These are phyloP conservation scores for Penicillium freii DNA, from an alignment of 2,329 filamentous ascomycete genomes.

Conservation along the genomic window DNA sequence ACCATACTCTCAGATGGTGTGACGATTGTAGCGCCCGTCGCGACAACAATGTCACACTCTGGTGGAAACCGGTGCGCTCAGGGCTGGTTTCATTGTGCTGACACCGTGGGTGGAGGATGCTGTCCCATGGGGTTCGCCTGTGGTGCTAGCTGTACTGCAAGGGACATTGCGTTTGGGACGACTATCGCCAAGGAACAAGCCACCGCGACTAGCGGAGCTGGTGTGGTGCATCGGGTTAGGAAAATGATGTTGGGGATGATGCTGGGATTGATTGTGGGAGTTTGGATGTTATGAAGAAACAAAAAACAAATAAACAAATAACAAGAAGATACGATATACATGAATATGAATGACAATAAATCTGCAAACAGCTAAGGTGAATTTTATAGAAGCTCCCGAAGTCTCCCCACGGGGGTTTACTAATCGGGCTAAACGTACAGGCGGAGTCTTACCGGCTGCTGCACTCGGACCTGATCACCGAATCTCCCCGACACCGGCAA, in stretches of 20 bases:
- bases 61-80: slow-evolving; percentile 58
- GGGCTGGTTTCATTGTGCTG: slow-evolving; percentile 75
- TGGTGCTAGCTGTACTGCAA: slow-evolving; percentile 69
- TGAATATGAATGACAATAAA: not conserved
- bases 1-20: slow-evolving; percentile 63
- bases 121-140: slow-evolving; percentile 77
- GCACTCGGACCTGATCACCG: slow-evolving; percentile 17
- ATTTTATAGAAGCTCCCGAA: not conserved
- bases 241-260: not conserved
- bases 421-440: slow-evolving; percentile 6
- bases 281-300: not conserved
- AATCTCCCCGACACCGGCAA: slow-evolving; percentile 24
- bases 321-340: not conserved
- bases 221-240: not conserved
- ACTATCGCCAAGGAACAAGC: slow-evolving; percentile 45
- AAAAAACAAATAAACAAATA: not conserved
- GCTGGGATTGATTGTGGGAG: slow-evolving; percentile 6
- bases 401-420: slow-evolving; percentile 13
- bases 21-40: slow-evolving; percentile 66
- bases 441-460: slow-evolving; percentile 4
- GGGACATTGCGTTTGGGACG: slow-evolving; percentile 52
- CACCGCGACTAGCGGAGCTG: slow-evolving; percentile 7
- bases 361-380: not conserved
- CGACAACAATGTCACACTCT: slow-evolving; percentile 41
- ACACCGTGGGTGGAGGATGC: slow-evolving; percentile 70